Conservation (phyloP, 2,329 filamentous ascomycete genomes). For the Xylariales sp. region DNA sequence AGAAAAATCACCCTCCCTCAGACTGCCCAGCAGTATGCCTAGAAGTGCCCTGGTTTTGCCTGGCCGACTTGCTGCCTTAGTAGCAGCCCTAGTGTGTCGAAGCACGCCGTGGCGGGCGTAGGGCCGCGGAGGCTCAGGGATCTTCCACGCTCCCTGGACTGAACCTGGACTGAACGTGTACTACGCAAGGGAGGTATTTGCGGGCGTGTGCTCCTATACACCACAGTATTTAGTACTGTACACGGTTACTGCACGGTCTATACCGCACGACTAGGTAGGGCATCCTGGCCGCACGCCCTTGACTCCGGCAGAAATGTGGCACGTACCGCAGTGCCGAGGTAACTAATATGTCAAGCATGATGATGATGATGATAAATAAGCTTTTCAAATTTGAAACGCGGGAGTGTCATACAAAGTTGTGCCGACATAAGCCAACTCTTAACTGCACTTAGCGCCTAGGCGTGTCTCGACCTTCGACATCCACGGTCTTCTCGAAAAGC, state of each 20-base stretch:
- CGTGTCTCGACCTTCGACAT: neutral
- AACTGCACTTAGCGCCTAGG: slow-evolving; percentile 6
- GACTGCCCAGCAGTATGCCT: too few relatives aligned
- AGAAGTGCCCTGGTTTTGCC: too few relatives aligned
- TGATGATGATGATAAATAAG: slow-evolving; percentile 25
- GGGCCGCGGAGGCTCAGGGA: slow-evolving; percentile 2
- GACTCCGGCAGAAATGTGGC: too few relatives aligned
- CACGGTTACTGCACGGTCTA: neutral
- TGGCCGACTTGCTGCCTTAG: too few relatives aligned
- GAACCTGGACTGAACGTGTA: too few relatives aligned
- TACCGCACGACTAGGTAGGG: too few relatives aligned
- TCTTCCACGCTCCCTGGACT: neutral
- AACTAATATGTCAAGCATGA: slow-evolving; percentile 5
- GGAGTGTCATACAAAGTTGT: slow-evolving; percentile 1
- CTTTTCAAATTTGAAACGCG: slow-evolving; percentile 21
- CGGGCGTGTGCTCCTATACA: too few relatives aligned
- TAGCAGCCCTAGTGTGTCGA: too few relatives aligned
- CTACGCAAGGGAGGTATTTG: too few relatives aligned
- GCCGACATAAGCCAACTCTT: slow-evolving; percentile 12
- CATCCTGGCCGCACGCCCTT: too few relatives aligned
- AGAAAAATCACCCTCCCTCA: neutral
- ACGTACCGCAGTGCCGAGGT: neutral
- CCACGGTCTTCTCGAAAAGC: neutral
- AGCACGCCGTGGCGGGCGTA: slow-evolving; percentile 1
- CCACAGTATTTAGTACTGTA: too few relatives aligned